Base-by-base conservation (phyloP, 352 stramenopile species). In the Phytophthora constricta region DNA sequence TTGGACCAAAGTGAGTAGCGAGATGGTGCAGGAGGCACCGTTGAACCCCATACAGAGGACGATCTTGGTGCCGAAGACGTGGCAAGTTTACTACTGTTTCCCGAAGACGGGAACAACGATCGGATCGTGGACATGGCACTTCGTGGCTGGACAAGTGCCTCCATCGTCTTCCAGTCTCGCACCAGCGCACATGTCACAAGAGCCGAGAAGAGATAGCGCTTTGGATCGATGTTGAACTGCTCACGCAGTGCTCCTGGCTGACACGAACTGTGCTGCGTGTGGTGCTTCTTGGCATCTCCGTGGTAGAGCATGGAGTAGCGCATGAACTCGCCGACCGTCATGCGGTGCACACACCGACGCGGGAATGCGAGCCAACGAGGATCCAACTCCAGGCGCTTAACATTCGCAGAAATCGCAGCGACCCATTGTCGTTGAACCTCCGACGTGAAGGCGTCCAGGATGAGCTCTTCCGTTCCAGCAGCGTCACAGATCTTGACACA, bases 231-330 rank as follows among this genome's bases (percentile, higher is more conserved):
- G 20, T 75, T 66, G 56, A 90, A 87, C 14, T 62, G 71, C 19
- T 79, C 60, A n/a, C 70, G 68, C n/a, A 91, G 62, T 1, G 58
- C 37, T 14, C 66, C 57, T 1, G 72, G 73, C 4, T 76, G 61
- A n/a, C 69, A 74, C 11, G 51, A 55, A 20, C 62, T 68, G 48
- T 79, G 48, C 2, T 49, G 55, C n/a, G 62, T 65, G 45, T 72
- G 50, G 4, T 58, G 45, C 19, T 70, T 68, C 9, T 57, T 68
- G 17, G 52, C 13, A 11, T 81, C 74, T 9, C 70, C 72, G 50
- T 91, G 86, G 39, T 92, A 94, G 3, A 92, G 52, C 71, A 91
- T 64, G 0, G 59, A 72, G 60, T 94, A 94, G 33, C 74, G 75
- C 25, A 90, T 37, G 28, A 94, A 84, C 48, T 86, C 74, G 27